Evolutionary conservation across 495 filamentous ascomycete genomes (phyloP).

Genomic region (Lepidopterella palustris): DNA sequence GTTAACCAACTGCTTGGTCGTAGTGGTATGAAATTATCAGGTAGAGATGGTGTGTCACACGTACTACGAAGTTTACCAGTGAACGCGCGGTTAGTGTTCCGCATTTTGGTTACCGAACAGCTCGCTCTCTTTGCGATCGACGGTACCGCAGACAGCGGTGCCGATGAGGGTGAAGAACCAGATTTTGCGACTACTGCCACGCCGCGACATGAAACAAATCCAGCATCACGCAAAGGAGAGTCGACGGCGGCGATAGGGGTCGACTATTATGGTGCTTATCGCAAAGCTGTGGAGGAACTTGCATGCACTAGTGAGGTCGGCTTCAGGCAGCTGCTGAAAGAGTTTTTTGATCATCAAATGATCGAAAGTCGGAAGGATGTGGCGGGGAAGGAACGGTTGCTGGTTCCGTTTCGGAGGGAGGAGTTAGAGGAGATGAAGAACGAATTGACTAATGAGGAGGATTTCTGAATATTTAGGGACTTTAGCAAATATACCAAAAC

Average conservation of each 20-base stretch:
- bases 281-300: constrained; percentile 92
- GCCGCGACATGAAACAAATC: constrained; percentile 16
- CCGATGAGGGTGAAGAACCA: constrained; percentile 29
- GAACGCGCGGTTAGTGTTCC: constrained; percentile 82
- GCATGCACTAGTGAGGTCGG: constrained; percentile 94
- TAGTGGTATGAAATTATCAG: constrained; percentile 72
- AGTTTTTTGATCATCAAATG: constrained; percentile 98
- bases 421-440: constrained; percentile 87
- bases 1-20: constrained; percentile 81
- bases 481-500: no score
- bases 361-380: constrained; percentile 79
- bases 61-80: constrained; percentile 84
- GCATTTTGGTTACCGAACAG: constrained; percentile 75
- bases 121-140: constrained; percentile 41
- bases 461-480: constrained; percentile 9
- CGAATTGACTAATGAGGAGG: constrained; percentile 44
- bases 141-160: constrained; percentile 36
- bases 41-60: constrained; percentile 86
- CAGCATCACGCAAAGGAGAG: background rate
- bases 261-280: constrained; percentile 88
- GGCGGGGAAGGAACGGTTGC: constrained; percentile 74
- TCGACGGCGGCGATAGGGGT: constrained; percentile 48
- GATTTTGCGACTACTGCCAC: constrained; percentile 9
- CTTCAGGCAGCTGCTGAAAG: constrained; percentile 87
- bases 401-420: constrained; percentile 77